phyloP scores from a whole-genome alignment of 1,284 basidiomycete genomes.

The Volvariella surrecta region DNA sequence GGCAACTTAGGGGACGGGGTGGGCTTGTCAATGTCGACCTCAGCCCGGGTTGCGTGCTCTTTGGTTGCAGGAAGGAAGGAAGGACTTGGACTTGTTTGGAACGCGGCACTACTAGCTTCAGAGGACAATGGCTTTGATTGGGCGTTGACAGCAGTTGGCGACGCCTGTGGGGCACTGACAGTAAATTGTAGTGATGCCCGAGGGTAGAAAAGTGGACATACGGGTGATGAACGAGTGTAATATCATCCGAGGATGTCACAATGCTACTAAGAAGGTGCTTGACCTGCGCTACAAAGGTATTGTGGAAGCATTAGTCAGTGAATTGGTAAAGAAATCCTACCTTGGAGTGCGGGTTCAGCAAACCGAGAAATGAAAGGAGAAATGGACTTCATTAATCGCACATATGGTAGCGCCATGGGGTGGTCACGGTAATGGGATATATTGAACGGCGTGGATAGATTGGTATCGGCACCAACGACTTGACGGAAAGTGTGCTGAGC shows the following conservation, averaged over 20 bases:
- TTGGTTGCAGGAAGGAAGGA: no score
- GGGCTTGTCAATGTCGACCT: no score
- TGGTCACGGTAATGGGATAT: constrained; percentile 17
- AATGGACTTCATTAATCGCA: constrained; percentile 19
- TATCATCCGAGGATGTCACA: constrained; percentile 4
- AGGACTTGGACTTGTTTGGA: no score
- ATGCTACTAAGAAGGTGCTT: background rate
- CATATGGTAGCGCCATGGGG: constrained; percentile 22
- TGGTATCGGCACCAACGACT: constrained; percentile 14
- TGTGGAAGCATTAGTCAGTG: constrained; percentile 4
- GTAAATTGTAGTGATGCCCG: no score
- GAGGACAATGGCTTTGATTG: no score
- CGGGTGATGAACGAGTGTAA: background rate
- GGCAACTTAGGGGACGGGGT: background rate
- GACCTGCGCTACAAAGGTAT: constrained; percentile 9
- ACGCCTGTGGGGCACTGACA: no score
- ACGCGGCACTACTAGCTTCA: no score
- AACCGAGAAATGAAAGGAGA: constrained; percentile 21
- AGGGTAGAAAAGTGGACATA: background rate
- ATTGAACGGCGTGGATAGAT: constrained; percentile 18
- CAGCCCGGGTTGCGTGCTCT: no score
- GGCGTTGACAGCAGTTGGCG: no score
- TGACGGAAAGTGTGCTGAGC: constrained; percentile 24
- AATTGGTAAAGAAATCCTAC: constrained; percentile 12
- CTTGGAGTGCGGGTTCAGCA: constrained; percentile 20